Conservation (phyloP, 108 stramenopile species). For the Stephanodiscus minutulus region DNA sequence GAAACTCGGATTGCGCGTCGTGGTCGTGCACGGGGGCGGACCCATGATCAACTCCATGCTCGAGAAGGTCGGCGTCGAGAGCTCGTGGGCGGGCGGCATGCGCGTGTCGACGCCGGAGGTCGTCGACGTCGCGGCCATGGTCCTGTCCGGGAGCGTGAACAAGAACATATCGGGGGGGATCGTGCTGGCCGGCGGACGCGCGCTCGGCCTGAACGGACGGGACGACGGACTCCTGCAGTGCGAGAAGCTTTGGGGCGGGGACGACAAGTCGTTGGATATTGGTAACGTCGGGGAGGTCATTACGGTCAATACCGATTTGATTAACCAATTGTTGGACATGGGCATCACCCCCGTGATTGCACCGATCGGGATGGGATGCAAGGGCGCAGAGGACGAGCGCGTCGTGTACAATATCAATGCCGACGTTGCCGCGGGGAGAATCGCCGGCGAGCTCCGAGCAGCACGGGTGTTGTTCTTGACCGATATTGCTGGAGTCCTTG, state of each 20-base stretch:
- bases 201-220: conserved; percentile 89
- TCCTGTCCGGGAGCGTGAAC: conserved; percentile 94
- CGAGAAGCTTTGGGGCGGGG: conserved; percentile 58
- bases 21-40: conserved; percentile 95
- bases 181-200: conserved; percentile 80
- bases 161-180: conserved; percentile 88
- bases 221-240: conserved; percentile 89
- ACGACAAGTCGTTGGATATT: conserved; percentile 57
- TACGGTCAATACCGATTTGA: conserved; percentile 76
- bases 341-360: conserved; percentile 94
- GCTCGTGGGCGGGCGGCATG: conserved; percentile 87
- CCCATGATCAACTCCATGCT: conserved; percentile 92
- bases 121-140: conserved; percentile 96
- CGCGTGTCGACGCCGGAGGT: conserved; percentile 88
- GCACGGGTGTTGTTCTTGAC: conserved; percentile 92
- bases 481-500: conserved; percentile 95
- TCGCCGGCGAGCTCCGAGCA: conserved; percentile 90
- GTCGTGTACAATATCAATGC: conserved; percentile 96
- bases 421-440: conserved; percentile 95
- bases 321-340: conserved; percentile 71
- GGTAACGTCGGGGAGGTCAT: conserved; percentile 93
- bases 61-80: conserved; percentile 80
- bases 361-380: conserved; percentile 90
- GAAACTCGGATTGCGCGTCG: conserved; percentile 79
- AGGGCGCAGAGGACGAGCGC: conserved; percentile 60